Base-by-base conservation (phyloP, 257 asterid species). In the Lycium barbarum region DNA sequence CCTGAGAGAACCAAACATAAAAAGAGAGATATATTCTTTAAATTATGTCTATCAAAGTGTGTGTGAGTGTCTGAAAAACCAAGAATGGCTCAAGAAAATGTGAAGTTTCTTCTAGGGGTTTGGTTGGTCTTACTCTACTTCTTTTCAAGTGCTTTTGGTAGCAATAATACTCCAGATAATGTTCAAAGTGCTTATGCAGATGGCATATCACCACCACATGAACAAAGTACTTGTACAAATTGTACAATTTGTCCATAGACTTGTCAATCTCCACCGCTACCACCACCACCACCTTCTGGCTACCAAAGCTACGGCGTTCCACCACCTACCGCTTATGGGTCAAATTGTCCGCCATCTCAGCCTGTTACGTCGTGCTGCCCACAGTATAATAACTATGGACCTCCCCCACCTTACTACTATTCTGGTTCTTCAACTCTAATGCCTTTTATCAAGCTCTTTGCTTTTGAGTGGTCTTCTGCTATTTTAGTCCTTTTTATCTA, bases 161-260 rank as follows among this genome's bases (percentile, higher is more conserved):
- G 58, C 54, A 86, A 57, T 22, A 71, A 63, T 14, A 80, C 84
- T 74, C 61, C 22, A 49, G 62, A 53, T 53, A 73, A 8, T 26
- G 33, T 13, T 7, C 45, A 84, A 45, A 84, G 51, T 9, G 71
- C 38, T 20, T 59, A 84, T 73, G 71, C 45, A 36, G 84, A 84
- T 83, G 89, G 86, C 9, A 59, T 55, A 22, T 62, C 90, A 63
- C 85, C 88, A 17, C 68, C 88, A 53, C 65, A 40, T 40, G 45
- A 40, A 40, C 45, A 53, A 72, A 66, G 43, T 43, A 11, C 26
- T 54, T 88, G 91, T 58, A 80, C 55, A 26, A 78, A 88, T 78
- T 88, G 91, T 73, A 84, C 81, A 53, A 40, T 84, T 35, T 88
- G 91, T 36, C 91, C 67, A 22, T 84, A 61, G 43, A 80, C 86